These are phyloP conservation scores for Russula earlei DNA, from an alignment of 768 basidiomycete genomes.

Conservation along the genomic window DNA sequence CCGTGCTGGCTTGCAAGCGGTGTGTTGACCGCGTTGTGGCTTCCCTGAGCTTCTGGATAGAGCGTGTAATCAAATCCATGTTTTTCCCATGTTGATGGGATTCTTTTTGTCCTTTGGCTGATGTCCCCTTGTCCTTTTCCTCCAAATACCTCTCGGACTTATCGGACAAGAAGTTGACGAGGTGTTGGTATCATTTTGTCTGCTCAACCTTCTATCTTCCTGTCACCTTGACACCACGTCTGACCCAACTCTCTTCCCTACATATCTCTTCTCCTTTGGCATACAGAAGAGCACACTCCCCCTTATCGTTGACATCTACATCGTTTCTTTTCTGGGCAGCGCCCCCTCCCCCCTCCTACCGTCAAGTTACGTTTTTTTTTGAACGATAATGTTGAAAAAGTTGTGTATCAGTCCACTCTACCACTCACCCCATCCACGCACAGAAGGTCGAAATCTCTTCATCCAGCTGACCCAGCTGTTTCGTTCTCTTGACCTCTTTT, in stretches of 20 bases:
- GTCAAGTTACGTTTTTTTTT: background rate
- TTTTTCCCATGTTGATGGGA: background rate
- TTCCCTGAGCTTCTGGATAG: conserved; percentile 1
- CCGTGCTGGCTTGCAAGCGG: conserved; percentile 3
- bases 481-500: background rate
- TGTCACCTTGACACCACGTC: background rate
- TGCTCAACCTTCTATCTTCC: background rate
- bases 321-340: background rate
- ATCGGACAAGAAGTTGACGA: conserved; percentile 4
- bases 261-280: background rate
- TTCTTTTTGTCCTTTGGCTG: background rate
- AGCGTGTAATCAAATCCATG: no score
- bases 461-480: background rate
- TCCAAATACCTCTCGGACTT: background rate
- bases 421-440: background rate
- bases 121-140: background rate
- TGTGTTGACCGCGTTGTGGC: conserved; percentile 13
- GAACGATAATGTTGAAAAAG: background rate
- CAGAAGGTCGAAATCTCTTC: background rate
- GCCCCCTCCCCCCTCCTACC: background rate
- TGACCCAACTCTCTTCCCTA: background rate
- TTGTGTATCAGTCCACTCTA: no score
- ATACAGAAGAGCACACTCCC: background rate
- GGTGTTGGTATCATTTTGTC: conserved; percentile 13
- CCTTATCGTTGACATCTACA: background rate